These are phyloP conservation scores for Exophiala sp. DNA, from an alignment of 2,329 filamentous ascomycete species.

Conservation along the genomic window DNA sequence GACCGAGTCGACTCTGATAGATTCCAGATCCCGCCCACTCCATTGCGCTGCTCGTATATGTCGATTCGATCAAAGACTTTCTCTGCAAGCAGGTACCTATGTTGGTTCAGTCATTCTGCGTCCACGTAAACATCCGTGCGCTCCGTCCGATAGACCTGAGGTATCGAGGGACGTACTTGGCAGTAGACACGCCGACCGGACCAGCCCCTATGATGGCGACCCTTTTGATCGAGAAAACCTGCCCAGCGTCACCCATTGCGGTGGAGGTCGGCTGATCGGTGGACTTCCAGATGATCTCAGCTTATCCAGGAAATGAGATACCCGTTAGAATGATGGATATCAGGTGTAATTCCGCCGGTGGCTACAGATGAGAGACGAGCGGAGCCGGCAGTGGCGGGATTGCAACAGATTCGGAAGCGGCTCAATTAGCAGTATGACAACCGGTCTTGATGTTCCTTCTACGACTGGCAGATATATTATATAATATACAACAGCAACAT, in stretches of 20 bases:
- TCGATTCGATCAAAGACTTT: constrained; percentile 63
- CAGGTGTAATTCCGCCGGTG: neutral
- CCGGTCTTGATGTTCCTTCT: no score
- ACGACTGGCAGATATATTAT: neutral
- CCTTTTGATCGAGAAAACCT: constrained; percentile 8
- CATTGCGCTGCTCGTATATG: constrained; percentile 73
- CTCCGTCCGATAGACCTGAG: no score
- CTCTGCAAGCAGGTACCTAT: constrained; percentile 65
- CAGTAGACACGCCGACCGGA: constrained; percentile 57
- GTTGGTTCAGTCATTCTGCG: neutral
- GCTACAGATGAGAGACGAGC: neutral
- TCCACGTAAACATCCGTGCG: no score
- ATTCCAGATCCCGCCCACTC: constrained; percentile 80
- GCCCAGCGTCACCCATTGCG: constrained; percentile 5
- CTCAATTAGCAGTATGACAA: neutral
- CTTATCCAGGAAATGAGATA: neutral
- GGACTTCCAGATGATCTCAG: neutral
- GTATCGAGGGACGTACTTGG: constrained; percentile 56
- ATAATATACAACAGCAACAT: neutral
- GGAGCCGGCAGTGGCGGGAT: neutral
- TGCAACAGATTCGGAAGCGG: neutral
- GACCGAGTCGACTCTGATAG: constrained; percentile 45
- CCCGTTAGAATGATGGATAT: neutral
- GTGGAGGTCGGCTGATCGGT: neutral
- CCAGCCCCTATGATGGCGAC: constrained; percentile 27